Conservation (phyloP, 2,329 filamentous ascomycete genomes). For the Arthrinium phaeospermum region DNA sequence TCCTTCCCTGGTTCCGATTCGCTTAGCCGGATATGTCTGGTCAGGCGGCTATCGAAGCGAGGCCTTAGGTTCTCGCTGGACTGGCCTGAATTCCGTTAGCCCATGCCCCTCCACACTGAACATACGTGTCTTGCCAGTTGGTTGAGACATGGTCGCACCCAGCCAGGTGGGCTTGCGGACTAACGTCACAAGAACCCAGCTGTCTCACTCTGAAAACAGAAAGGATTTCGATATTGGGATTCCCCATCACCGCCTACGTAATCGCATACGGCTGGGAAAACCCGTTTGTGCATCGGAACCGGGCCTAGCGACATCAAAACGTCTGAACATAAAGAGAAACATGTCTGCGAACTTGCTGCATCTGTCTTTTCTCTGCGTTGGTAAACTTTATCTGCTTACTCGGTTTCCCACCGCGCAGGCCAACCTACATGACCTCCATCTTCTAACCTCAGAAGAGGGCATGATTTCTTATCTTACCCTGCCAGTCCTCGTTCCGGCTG, state of each 20-base stretch:
- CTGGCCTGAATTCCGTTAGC: not conserved
- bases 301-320: not conserved
- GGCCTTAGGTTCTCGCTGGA: not conserved
- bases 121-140: conserved; percentile 11
- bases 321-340: not conserved
- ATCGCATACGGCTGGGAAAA: not conserved
- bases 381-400: not conserved
- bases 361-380: not conserved
- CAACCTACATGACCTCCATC: not conserved
- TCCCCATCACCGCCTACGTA: not conserved
- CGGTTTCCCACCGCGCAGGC: not conserved
- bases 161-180: not conserved
- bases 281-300: not conserved
- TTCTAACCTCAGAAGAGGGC: not conserved
- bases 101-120: not conserved
- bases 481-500: not conserved
- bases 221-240: not conserved
- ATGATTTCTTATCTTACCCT: not conserved
- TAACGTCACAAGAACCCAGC: not conserved
- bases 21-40: not conserved
- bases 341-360: not conserved
- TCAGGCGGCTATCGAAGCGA: not conserved
- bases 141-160: not conserved
- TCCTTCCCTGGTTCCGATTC: not conserved
- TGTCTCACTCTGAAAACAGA: not conserved